Base-by-base conservation (phyloP, 2,329 filamentous ascomycete species). In the Nothopassalora personata region DNA sequence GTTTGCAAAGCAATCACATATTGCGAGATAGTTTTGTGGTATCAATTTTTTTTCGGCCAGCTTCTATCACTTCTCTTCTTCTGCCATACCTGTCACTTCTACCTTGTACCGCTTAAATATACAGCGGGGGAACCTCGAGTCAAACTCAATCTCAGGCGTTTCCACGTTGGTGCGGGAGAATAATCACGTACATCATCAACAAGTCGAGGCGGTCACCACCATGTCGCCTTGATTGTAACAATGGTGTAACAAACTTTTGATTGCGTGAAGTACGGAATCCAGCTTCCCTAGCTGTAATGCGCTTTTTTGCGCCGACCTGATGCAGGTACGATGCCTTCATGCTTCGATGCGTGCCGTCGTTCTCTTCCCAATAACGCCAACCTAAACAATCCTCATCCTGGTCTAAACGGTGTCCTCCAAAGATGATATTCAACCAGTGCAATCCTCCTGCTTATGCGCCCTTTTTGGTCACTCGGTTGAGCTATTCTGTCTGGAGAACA, bases 191-290 rank as follows among this genome's bases (percentile, higher is more conserved):
- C 60, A 59, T 58, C 60, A 64, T 64, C 71, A 73, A 73, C 71
- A 68, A 66, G 70, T 71, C 63, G 64, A 58, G 57, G 59, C 60
- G 57, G 64, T 63, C 61, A 53, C 48, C 28, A 54, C 58, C 34
- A 59, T 72, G 67, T 59, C 56, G 51, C 58, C 57, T 59, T 60
- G 70, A 72, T 68, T 67, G 70, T 71, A 72, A 72, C 68, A 69
- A 54, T 63, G 61, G 52, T 65, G 66, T 48, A n/a, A 69, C 66
- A 68, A 27, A 10, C 46, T n/a, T 49, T n/a, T 49, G 39, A 43
- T 23, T 23, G 23, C 23, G 23, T 3, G 23, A 23, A 34, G 31
- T 34, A 34, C 31, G 31, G 23, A 23, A 23, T 47, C 23, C 18
- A 11, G n/a, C 6, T 18, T 19, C 19, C 18, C 45, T 47, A 27